Evolutionary conservation across 345 rosid genomes (phyloP).

Genomic region (Rhizophora apiculata): DNA sequence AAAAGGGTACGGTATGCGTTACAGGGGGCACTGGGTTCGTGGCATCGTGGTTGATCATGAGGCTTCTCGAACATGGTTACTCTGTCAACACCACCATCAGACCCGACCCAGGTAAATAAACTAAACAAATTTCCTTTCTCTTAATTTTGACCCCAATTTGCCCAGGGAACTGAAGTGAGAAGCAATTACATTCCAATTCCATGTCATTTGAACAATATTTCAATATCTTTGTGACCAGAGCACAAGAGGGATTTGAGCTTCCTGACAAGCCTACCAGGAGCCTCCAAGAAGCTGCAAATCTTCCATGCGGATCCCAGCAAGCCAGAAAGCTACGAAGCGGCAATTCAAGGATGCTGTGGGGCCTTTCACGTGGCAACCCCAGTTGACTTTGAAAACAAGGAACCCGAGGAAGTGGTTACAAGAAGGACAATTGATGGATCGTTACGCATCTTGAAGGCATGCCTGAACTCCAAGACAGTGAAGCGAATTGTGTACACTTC

Average conservation of each 20-base stretch:
- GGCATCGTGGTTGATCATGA: conserved; percentile 9
- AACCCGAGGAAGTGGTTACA: conserved; percentile 43
- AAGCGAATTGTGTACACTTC: conserved; percentile 65
- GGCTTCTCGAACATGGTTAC: conserved; percentile 8
- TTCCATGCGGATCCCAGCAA: conserved; percentile 25
- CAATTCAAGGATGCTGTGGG: conserved; percentile 30
- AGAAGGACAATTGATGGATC: conserved; percentile 48
- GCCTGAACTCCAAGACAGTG: conserved; percentile 48
- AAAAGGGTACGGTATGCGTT: conserved; percentile 11
- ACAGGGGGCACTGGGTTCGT: conserved; percentile 16
- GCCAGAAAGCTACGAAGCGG: conserved; percentile 24
- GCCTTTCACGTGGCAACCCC: conserved; percentile 31
- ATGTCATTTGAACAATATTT: too few relatives aligned
- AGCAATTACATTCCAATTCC: background rate
- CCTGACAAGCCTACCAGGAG: conserved; percentile 53
- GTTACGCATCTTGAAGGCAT: conserved; percentile 48
- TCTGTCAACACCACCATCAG: conserved; percentile 13
- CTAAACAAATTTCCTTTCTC: background rate
- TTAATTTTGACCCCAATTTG: background rate
- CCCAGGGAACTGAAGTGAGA: background rate
- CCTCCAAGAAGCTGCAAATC: conserved; percentile 44
- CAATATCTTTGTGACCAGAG: conserved; percentile 19
- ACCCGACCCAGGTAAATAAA: conserved; percentile 10
- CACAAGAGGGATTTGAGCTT: conserved; percentile 47
- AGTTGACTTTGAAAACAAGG: conserved; percentile 23